Evolutionary conservation across 345 rosid genomes (phyloP).

Genomic region (Euphorbia pulcherrima): DNA sequence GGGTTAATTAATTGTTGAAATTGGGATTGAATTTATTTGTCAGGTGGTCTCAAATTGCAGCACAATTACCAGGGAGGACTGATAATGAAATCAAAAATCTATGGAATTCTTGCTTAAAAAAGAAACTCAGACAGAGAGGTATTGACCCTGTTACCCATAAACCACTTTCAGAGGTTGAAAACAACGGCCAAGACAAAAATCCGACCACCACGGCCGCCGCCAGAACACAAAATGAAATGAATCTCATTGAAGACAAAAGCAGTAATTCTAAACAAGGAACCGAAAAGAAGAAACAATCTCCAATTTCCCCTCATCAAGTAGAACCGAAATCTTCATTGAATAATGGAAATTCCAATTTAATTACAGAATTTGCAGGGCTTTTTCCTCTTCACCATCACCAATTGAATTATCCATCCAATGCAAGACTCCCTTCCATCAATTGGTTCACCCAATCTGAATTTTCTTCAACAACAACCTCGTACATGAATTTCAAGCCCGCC

Average conservation of each 20-base stretch:
- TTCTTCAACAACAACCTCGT: constrained; percentile 35
- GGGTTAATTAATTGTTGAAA: neutral
- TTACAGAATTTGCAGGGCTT: constrained; percentile 33
- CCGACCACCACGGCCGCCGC: constrained; percentile 24
- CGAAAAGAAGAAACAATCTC: constrained; percentile 19
- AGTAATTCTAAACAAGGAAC: constrained; percentile 11
- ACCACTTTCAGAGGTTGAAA: constrained; percentile 44
- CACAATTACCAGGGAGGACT: constrained; percentile 35
- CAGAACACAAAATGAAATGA: constrained; percentile 19
- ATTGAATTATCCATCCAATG: constrained; percentile 34
- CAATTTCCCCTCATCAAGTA: constrained; percentile 29
- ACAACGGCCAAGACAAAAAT: constrained; percentile 41
- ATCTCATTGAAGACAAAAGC: constrained; percentile 25
- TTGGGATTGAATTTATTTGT: neutral
- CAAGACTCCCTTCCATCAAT: constrained; percentile 26
- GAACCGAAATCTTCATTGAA: constrained; percentile 42
- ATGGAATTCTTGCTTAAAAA: constrained; percentile 36
- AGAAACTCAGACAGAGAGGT: constrained; percentile 33
- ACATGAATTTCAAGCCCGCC: constrained; percentile 35
- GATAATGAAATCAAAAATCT: constrained; percentile 36
- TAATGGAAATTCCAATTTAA: constrained; percentile 23
- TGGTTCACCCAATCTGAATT: constrained; percentile 43
- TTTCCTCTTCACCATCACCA: constrained; percentile 37
- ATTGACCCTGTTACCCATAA: constrained; percentile 37
- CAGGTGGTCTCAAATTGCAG: constrained; percentile 40